These are phyloP conservation scores for Clarkia xantiana DNA, from an alignment of 345 rosid species.

Conservation along the genomic window DNA sequence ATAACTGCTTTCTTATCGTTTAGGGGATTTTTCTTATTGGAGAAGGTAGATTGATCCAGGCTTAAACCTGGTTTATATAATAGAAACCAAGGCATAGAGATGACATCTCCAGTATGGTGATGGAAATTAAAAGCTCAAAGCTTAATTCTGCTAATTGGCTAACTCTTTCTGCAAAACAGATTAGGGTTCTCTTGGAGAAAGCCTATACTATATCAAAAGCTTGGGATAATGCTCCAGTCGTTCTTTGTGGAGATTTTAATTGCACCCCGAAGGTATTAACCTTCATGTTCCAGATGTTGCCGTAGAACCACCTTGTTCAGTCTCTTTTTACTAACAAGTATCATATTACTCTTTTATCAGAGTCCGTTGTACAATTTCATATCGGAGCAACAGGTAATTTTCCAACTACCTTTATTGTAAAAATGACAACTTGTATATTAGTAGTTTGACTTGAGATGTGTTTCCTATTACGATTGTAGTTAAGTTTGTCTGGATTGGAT, in stretches of 20 bases:
- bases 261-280: slow-evolving; percentile 76
- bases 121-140: neutral
- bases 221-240: slow-evolving; percentile 83
- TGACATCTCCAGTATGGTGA: neutral
- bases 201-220: slow-evolving; percentile 60
- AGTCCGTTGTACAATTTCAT: slow-evolving; percentile 88
- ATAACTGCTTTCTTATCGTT: too few relatives aligned
- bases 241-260: slow-evolving; percentile 92
- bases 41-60: too few relatives aligned
- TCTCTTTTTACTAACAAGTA: neutral
- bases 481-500: slow-evolving; percentile 52
- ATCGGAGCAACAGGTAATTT: slow-evolving; percentile 59
- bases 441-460: neutral
- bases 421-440: too few relatives aligned
- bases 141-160: slow-evolving; percentile 3
- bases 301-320: slow-evolving; percentile 3
- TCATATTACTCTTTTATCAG: slow-evolving; percentile 33
- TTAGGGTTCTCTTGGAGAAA: slow-evolving; percentile 59
- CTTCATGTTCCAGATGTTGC: slow-evolving; percentile 5
- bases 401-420: slow-evolving; percentile 1
- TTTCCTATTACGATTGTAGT: slow-evolving; percentile 23
- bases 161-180: slow-evolving; percentile 27
- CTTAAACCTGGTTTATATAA: too few relatives aligned
- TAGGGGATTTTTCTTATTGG: too few relatives aligned
- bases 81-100: too few relatives aligned